A percentile compares a stretch with the other conserved stretches of the same genome.
These are phyloP conservation scores for Podospora sp. DNA, from an alignment of 495 filamentous ascomycete species.

Conservation along the genomic window DNA sequence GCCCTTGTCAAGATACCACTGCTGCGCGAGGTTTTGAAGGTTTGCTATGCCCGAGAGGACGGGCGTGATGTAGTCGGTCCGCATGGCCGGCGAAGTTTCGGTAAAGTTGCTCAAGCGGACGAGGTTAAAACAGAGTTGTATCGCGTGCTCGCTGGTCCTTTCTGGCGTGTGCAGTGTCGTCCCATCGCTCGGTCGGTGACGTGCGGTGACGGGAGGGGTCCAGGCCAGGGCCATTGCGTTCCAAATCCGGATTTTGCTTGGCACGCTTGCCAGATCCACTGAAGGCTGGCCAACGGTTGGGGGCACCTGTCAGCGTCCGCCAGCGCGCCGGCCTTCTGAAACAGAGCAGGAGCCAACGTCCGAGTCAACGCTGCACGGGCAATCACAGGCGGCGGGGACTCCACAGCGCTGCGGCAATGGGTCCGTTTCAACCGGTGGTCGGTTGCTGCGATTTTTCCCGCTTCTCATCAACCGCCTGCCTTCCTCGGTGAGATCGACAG, in stretches of 20 bases:
- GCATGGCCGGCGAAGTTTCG: constrained; percentile 14
- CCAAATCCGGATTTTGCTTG: constrained; percentile 4
- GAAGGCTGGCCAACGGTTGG: not conserved
- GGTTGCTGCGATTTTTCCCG: not conserved
- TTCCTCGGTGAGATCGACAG: not conserved
- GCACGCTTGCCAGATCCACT: not conserved
- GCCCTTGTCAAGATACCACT: constrained; percentile 33
- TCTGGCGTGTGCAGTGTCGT: not conserved
- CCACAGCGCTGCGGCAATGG: not conserved
- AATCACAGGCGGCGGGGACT: not conserved
- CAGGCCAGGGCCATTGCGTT: not conserved
- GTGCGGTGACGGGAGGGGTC: not conserved
- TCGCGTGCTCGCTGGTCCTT: not conserved
- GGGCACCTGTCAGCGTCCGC: constrained; percentile 14
- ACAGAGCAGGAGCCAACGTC: not conserved
- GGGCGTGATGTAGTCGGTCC: constrained; percentile 25
- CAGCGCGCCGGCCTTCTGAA: constrained; percentile 1
- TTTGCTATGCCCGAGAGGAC: constrained; percentile 29
- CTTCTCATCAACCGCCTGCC: not conserved
- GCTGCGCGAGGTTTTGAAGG: constrained; percentile 28
- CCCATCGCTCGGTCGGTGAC: not conserved
- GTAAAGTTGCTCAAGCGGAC: not conserved
- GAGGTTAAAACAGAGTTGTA: not conserved
- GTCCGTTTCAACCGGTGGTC: not conserved
- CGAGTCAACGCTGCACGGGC: not conserved